Base-by-base conservation (phyloP, 2,329 filamentous ascomycete species). In the Dactylellina parvicollis region DNA sequence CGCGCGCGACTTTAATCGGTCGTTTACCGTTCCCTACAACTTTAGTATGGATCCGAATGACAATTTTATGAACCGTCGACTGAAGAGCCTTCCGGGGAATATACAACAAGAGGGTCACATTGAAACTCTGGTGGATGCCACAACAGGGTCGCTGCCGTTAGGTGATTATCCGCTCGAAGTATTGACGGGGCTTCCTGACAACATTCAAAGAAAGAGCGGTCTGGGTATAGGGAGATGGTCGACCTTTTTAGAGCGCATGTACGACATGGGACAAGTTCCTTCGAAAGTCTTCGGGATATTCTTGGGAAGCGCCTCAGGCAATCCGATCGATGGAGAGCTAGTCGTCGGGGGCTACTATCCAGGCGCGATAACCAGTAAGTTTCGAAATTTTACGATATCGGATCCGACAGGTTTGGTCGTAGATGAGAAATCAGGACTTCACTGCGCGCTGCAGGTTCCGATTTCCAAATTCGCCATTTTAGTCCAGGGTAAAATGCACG, bases 21-120 rank as follows among this genome's bases (percentile, higher is more conserved):
- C 55, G 55, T 46, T 46, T 36, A 5, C 26, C 3, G 9, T n/a
- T 20, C 34, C 2, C 4, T 34, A 20, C 14, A 60, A 60, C n/a
- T 30, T 60, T 16, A 47, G 12, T 10, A 44, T n/a, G 28, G 55
- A 60, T 26, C 40, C 55, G 24, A 59, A 59, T n/a, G 55, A 60
- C 26, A 26, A 2, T 3, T 60, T 34, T 24, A 60, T 47, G 28
- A 32, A 40, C 4, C 7, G 4, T 24, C 44, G 16, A 12, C 20
- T 28, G 20, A 34, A 34, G 5, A 26, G 30, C 4, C 4, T 26
- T 16, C 40, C 9, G 44, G 44, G 4, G 9, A 30, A 36, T 54
- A 34, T 30, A n/a, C 42, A 60, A 24, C 9, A 20, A 16, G 22
- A 32, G 20, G 40, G 24, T 5, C 38, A 34, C 36, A 47, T 36